phyloP scores from a whole-genome alignment of 2,329 filamentous ascomycete species.

The Ceratocystis ficicola region DNA sequence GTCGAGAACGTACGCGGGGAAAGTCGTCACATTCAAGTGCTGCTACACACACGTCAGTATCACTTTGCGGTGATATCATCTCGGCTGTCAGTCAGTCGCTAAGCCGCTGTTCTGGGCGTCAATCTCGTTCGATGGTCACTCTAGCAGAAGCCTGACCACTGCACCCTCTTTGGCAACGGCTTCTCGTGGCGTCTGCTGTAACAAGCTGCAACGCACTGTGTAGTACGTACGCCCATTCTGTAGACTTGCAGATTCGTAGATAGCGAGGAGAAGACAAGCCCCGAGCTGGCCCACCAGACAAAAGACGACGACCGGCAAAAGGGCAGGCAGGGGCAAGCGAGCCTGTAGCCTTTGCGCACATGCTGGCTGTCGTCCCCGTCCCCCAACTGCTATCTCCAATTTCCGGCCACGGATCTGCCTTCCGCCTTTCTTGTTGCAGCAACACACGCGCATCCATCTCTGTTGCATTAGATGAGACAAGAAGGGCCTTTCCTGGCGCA shows the following conservation, averaged over 20 bases:
- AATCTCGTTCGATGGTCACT: conserved; percentile 15
- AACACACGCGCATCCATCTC: neutral
- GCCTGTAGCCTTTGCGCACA: neutral
- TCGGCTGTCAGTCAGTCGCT: neutral
- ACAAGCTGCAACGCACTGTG: neutral
- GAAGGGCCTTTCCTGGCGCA: neutral
- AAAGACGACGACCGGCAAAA: too few species aligned
- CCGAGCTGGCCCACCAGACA: neutral
- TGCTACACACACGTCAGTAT: neutral
- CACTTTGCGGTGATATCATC: neutral
- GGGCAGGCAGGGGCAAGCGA: neutral
- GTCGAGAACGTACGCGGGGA: neutral
- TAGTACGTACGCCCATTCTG: neutral
- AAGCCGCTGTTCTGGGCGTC: conserved; percentile 15
- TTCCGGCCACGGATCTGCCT: neutral
- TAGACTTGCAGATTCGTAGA: neutral
- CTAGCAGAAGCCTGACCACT: neutral
- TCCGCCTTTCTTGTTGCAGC: neutral
- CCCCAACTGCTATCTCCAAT: neutral
- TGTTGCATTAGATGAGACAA: neutral
- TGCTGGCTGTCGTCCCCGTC: neutral
- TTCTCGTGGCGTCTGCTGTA: neutral
- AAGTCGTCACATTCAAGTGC: neutral
- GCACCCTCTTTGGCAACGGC: neutral
- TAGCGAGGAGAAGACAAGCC: neutral